Evolutionary conservation across 1,284 basidiomycete genomes (phyloP), one percentile per base, ranked within the genome.

Genomic region (Heterobasidion annosum): DNA sequence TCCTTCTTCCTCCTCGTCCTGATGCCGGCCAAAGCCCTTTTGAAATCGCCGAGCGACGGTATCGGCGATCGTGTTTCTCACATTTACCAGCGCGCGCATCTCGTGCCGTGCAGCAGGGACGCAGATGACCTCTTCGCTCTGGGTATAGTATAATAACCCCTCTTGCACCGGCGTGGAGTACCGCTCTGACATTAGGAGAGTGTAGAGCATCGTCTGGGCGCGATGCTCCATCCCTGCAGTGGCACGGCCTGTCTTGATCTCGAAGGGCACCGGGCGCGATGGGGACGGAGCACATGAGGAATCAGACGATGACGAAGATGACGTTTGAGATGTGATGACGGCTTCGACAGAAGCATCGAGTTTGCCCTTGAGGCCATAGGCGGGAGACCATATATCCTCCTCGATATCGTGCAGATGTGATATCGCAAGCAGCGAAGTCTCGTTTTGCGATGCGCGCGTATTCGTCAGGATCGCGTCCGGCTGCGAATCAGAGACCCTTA

Each of bases 151-250:
- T 33, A 99, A 76, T 50, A 99, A 70, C 1, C 97, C 97, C 12
- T 85, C 82, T 2, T 80, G 73, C 0, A 88, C 79, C 60, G 78
- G 73, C 9, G 72, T 71, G 59, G 88, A 85, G 65, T 98, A 98
- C 12, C 94, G 82, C 64, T 99, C 95, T 37, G 85, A 82, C 66
- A 95, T 85, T 7, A 99, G 79, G 12, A 99, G 75, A 0, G 93
- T 98, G 66, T 99, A 99, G 6, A 99, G 73, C 86, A 98, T 95
- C 0, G 97, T 99, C 70, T 99, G 96, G 0, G 97, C 97, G 45
- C 94, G 86, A 68, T 99, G 97, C 61, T 96, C 92, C 79, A 95
- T 84, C 2, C 86, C 81, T 10, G 83, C 83, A 33, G 83, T 71
- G 1, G 85, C 69, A 51, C 88, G 75, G 1, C 97, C 96, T 0